Evolutionary conservation across 176 grass and related monocot species (phyloP).

Genomic region (Triticum urartu): DNA sequence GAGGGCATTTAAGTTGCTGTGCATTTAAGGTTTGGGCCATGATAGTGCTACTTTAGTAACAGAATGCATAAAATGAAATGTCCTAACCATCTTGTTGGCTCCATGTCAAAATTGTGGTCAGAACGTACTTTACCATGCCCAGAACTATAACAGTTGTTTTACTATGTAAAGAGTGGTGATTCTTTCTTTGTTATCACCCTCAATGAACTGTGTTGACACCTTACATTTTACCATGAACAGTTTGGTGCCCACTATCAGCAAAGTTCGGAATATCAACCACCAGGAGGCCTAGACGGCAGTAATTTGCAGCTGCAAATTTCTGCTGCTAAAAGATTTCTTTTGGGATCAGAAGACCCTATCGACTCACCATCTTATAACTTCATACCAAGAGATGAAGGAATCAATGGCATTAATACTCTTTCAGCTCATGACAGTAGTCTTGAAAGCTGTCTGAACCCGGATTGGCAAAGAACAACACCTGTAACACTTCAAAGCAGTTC

Average conservation of each 20-base stretch:
- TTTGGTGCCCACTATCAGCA: conserved; percentile 36
- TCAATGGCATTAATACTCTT: conserved; percentile 30
- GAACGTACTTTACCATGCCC: background rate
- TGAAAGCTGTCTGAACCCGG: conserved; percentile 29
- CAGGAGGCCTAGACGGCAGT: conserved; percentile 38
- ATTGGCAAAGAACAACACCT: conserved; percentile 52
- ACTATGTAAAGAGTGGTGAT: conserved; percentile 13
- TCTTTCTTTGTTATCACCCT: conserved; percentile 22
- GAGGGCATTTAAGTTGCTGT: background rate
- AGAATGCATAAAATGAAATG: background rate
- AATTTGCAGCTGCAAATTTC: conserved; percentile 66
- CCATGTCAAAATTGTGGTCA: conserved; percentile 1
- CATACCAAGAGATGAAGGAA: conserved; percentile 18
- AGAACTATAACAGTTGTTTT: background rate
- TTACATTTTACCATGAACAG: conserved; percentile 41
- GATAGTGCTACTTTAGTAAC: background rate
- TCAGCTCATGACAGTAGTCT: conserved; percentile 41
- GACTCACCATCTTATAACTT: conserved; percentile 58
- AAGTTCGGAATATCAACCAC: conserved; percentile 41
- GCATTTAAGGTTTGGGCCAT: background rate
- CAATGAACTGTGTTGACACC: conserved; percentile 30
- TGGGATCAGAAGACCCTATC: conserved; percentile 59
- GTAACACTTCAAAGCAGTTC: conserved; percentile 33
- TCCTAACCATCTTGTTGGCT: conserved; percentile 7
- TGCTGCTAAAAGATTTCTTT: conserved; percentile 81